Evolutionary conservation across 805 yeast genomes (phyloP), one percentile per base, ranked within the genome.

Genomic region (Starmera quercuum): DNA sequence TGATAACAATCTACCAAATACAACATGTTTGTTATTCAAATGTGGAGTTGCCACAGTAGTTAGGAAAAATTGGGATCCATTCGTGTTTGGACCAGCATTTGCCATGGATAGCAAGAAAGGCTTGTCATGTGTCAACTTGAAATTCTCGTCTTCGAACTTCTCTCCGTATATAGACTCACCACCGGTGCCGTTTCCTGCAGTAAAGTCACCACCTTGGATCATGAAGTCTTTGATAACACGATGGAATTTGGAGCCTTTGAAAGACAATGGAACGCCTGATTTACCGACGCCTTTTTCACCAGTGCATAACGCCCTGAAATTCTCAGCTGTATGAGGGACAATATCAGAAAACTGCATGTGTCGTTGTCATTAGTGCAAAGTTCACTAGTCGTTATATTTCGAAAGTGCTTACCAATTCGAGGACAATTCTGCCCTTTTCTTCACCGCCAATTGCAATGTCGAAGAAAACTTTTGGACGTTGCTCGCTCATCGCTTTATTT

Each of bases 41-140:
- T 90, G 97, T 6, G 97, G 95, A 2, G 97, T 86, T 27, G 86
- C 78, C 3, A 77, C 92, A 3, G 96, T 85, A 19, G 98, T 90
- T 49, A 90, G 78, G 58, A 90, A 90, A 50, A 86, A 92, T 61
- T 90, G 97, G 3, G 96, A 86, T 1, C 97, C 97, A 54, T 92
- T 92, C 31, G 97, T 90, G 57, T 80, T 77, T 38, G 95, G 87
- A 13, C 97, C 97, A 5, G 97, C 84, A 54, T 90, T 90, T 37
- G 98, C 97, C 97, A 90, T 92, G 7, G 95, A 84, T 47, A 90
- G 71, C 46, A 92, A 67, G 58, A 82, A 88, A 35, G 97, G 97
- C 50, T 71, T 71, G 43, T 78, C 86, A 55, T 90, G 97, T 41
- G 69, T 73, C 44, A 74, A 55, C 31, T 68, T 57, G 58, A 92